Evolutionary conservation across 192 early-diverging fungal genomes (phyloP), one percentile per base, ranked within the genome.

Genomic region (Linnemannia elongata): DNA sequence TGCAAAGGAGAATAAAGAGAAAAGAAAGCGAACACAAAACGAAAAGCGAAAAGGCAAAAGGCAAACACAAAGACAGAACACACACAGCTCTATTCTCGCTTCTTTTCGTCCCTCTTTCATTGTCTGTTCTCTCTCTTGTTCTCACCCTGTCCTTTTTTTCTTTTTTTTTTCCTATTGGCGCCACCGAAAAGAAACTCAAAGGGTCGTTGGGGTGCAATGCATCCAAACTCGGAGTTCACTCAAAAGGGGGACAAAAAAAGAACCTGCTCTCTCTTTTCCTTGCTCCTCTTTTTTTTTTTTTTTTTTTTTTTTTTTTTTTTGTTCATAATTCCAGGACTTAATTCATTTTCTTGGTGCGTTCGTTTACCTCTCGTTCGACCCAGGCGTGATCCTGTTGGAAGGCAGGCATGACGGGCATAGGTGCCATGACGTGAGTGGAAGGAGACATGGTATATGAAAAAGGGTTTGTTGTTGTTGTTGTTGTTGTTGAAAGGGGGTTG

Each of bases 351-450:
- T 24, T 9, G 55, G 5, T 57, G 42, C 22, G 10, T 22, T 54
- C 38, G 15, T 74, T 72, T 82, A 82, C 81, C 81, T 82, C 80
- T 82, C 80, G 60, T 71, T 82, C 81, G 57, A 80, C 72, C 81
- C 81, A 77, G 74, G 52, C 22, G 38, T 77, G 81, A 22, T 77
- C 81, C 47, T 72, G 55, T 57, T 57, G 74, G 63, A 82, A 82
- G 35, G 63, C 20, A 12, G 81, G 69, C 74, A 76, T 70, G 49
- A 68, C 41, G 63, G 81, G 42, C 75, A 82, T 82, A 54, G 80
- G n/a, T 39, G 81, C 68, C 81, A 82, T 82, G 69, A 77, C 75
- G 49, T 82, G 81, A 24, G 81, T 63, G n/a, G 74, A 57, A 3
- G 74, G 47, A 45, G 80, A 82, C 81, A 82, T 82, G 60, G 49